A percentile compares a stretch with the other conserved stretches of the same genome.
phyloP scores from a whole-genome alignment of 148 eudicot genomes.

The Gaultheria prostrata region DNA sequence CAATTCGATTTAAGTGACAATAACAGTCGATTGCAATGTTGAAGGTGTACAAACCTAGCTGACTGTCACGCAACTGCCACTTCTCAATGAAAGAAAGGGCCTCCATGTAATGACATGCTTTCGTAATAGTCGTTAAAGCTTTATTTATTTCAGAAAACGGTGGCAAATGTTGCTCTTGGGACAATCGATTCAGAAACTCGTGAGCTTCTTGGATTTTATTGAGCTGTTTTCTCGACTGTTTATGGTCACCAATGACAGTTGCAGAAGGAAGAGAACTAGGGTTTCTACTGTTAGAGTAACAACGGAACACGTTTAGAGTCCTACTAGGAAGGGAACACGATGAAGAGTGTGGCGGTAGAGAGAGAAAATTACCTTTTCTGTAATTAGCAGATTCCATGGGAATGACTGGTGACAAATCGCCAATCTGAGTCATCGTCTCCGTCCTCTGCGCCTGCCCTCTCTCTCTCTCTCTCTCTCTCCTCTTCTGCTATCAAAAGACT shows the following conservation, averaged over 20 bases:
- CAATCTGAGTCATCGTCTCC: not conserved
- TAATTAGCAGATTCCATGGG: not conserved
- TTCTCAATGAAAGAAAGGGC: not conserved
- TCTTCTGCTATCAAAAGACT: no score
- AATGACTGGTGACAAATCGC: not conserved
- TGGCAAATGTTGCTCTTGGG: not conserved
- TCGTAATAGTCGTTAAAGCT: not conserved
- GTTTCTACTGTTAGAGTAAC: no score
- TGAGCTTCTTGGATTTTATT: not conserved
- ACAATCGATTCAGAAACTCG: not conserved
- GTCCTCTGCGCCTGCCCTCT: no score
- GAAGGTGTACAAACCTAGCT: not conserved
- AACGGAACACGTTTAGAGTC: not conserved
- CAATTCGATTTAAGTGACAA: not conserved
- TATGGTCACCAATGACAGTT: not conserved
- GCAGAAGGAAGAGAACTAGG: not conserved
- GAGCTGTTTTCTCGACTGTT: not conserved
- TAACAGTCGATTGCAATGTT: not conserved
- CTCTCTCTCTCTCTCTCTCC: no score
- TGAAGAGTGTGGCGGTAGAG: not conserved
- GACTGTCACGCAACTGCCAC: not conserved
- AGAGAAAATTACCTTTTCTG: not conserved
- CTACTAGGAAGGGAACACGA: no score
- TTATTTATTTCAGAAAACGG: not conserved
- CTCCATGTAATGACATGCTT: not conserved